A percentile compares a stretch with the other conserved stretches of the same genome.
These are phyloP conservation scores for Russula earlei DNA, from an alignment of 768 basidiomycete species.

Conservation along the genomic window DNA sequence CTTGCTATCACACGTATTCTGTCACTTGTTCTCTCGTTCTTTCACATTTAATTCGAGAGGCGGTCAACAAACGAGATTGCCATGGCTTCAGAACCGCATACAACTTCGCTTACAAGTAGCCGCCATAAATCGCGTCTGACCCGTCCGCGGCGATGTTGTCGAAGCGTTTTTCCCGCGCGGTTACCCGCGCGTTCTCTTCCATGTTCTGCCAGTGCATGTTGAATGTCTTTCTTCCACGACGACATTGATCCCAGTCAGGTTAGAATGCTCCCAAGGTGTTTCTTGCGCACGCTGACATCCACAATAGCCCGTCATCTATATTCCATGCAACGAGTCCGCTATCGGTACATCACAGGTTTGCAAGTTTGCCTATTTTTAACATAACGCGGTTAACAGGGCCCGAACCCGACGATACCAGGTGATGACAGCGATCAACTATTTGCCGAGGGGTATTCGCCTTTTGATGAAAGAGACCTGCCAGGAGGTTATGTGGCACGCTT, in stretches of 20 bases:
- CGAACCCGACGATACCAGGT: background rate
- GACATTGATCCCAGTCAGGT: conserved; percentile 19
- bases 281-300: background rate
- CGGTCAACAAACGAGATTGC: too few relatives aligned
- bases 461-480: conserved; percentile 15
- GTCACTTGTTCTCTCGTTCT: too few relatives aligned
- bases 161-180: background rate
- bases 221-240: conserved; percentile 6
- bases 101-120: too few relatives aligned
- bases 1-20: too few relatives aligned
- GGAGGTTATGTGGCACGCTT: conserved; percentile 14
- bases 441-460: conserved; percentile 9
- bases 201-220: background rate
- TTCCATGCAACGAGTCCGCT: conserved; percentile 11
- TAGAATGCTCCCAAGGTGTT: background rate
- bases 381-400: background rate
- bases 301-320: conserved; percentile 13
- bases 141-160: too few relatives aligned
- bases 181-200: background rate
- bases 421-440: background rate
- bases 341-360: background rate
- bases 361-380: background rate
- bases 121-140: too few relatives aligned
- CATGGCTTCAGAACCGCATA: too few relatives aligned
- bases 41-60: too few relatives aligned